phyloP scores from a whole-genome alignment of 2,329 filamentous ascomycete species.

The Trichoderma harzianum region DNA sequence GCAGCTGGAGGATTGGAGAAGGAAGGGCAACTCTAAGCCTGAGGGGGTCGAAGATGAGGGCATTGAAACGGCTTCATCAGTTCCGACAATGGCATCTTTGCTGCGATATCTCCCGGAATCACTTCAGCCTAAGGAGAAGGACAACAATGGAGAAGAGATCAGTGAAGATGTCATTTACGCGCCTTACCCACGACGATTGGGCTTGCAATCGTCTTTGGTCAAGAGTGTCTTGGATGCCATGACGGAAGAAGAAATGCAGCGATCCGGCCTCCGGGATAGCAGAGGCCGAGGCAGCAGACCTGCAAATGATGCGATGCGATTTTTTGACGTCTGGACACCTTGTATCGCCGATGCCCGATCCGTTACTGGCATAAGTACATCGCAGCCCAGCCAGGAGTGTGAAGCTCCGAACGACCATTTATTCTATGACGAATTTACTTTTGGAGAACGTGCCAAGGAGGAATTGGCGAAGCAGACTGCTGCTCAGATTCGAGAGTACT shows the following conservation, averaged over 20 bases:
- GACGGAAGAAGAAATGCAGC: constrained; percentile 46
- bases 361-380: constrained; percentile 19
- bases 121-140: constrained; percentile 14
- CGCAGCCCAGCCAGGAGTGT: constrained; percentile 32
- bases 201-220: constrained; percentile 41
- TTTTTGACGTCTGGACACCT: constrained; percentile 41
- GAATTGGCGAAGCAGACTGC: constrained; percentile 19
- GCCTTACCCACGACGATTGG: constrained; percentile 39
- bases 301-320: constrained; percentile 34
- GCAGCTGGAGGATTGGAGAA: constrained; percentile 43
- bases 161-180: constrained; percentile 29
- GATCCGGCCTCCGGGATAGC: constrained; percentile 40
- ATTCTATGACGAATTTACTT: constrained; percentile 50
- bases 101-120: constrained; percentile 21
- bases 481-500: background rate
- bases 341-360: constrained; percentile 34
- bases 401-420: constrained; percentile 45
- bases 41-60: constrained; percentile 29
- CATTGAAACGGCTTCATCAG: constrained; percentile 17
- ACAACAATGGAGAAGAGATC: constrained; percentile 11
- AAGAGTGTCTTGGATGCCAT: constrained; percentile 43
- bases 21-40: constrained; percentile 42
- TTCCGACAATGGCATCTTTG: constrained; percentile 17
- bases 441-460: constrained; percentile 35
- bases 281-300: constrained; percentile 41